Evolutionary conservation across 306 rosid species (phyloP).

Genomic region (Prunus fruticosa): DNA sequence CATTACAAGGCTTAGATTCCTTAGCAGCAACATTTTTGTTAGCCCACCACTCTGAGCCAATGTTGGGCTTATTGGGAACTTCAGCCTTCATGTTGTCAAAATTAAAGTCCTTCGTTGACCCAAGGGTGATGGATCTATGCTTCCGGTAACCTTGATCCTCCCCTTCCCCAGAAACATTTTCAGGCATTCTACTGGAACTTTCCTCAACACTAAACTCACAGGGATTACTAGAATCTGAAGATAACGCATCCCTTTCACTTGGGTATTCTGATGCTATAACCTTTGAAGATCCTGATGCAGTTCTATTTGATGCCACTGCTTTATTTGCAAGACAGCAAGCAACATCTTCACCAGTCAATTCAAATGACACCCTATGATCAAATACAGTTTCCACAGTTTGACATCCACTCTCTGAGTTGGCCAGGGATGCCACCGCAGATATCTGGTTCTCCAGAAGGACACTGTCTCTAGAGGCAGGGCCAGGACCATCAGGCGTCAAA

Average conservation of each 20-base stretch:
- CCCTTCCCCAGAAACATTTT: conserved; percentile 38
- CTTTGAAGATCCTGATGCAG: conserved; percentile 50
- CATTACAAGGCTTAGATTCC: conserved; percentile 59
- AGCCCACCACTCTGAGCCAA: conserved; percentile 80
- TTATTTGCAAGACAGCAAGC: conserved; percentile 87
- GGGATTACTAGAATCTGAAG: conserved; percentile 28
- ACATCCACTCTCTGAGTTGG: conserved; percentile 51
- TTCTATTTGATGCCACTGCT: conserved; percentile 41
- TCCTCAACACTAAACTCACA: conserved; percentile 33
- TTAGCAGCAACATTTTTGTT: conserved; percentile 50
- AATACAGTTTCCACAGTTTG: conserved; percentile 43
- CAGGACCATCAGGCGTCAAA: conserved; percentile 54
- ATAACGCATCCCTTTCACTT: conserved; percentile 36
- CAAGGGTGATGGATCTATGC: conserved; percentile 58
- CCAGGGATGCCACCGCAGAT: conserved; percentile 51
- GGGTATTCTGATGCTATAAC: conserved; percentile 44
- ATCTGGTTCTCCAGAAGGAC: conserved; percentile 41
- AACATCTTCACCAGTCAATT: conserved; percentile 91
- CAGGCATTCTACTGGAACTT: conserved; percentile 36
- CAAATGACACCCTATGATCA: conserved; percentile 91
- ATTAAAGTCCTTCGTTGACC: conserved; percentile 80
- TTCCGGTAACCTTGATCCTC: conserved; percentile 55
- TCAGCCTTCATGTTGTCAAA: conserved; percentile 77
- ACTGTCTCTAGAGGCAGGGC: conserved; percentile 41
- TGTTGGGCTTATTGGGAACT: conserved; percentile 39